Percentiles rank a stretch among this genome's conserved stretches.
Evolutionary conservation across 768 basidiomycete genomes (phyloP).

Genomic region (Lactarius quietus): DNA sequence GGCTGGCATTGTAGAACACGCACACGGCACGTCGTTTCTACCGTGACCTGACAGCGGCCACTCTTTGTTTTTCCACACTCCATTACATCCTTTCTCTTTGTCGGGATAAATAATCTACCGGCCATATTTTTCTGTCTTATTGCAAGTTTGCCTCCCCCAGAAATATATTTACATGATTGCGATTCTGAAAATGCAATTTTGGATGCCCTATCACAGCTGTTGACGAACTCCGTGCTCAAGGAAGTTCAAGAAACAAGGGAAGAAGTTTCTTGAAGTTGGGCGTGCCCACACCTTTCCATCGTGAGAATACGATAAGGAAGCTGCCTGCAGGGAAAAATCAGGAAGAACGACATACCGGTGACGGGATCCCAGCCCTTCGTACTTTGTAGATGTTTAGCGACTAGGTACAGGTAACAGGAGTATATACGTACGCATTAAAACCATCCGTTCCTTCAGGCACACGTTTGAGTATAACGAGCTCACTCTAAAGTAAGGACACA

Average conservation of each 20-base stretch:
- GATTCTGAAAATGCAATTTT: too few species aligned
- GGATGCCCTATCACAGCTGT: background rate
- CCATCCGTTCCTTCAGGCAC: constrained; percentile 25
- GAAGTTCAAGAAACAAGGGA: constrained; percentile 30
- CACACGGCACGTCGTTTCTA: too few species aligned
- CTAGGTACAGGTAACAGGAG: background rate
- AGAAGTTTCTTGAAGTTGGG: constrained; percentile 30
- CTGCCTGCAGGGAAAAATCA: too few species aligned
- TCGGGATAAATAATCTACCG: too few species aligned
- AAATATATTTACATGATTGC: too few species aligned
- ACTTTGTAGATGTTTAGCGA: constrained; percentile 11
- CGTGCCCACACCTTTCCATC: constrained; percentile 30
- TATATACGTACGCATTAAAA: constrained; percentile 27
- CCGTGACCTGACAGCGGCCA: too few species aligned
- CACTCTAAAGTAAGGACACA: background rate
- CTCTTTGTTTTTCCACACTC: too few species aligned
- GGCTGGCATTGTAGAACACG: too few species aligned
- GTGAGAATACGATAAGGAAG: background rate
- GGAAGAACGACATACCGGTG: constrained; percentile 19
- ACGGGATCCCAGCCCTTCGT: constrained; percentile 30
- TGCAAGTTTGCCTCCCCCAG: too few species aligned
- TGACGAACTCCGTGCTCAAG: constrained; percentile 8
- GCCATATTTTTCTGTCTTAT: too few species aligned
- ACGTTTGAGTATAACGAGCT: background rate
- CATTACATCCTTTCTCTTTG: too few species aligned